A percentile compares a stretch with the other conserved stretches of the same genome.
These are phyloP conservation scores for Spathaspora girioi DNA, from an alignment of 805 yeast species.

Conservation along the genomic window DNA sequence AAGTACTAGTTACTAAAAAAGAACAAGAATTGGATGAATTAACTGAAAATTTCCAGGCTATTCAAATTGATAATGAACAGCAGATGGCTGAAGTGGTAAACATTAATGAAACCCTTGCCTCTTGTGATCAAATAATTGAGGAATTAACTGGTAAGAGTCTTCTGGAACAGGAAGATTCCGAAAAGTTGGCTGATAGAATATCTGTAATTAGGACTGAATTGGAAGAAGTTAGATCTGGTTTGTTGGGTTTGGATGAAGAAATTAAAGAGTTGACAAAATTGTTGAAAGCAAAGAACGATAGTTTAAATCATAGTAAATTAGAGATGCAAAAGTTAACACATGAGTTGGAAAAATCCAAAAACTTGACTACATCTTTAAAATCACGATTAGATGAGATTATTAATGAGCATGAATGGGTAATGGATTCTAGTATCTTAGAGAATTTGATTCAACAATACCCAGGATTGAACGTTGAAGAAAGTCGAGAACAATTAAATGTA, in stretches of 20 bases:
- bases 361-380: slow-evolving; percentile 32
- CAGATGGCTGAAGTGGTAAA: slow-evolving; percentile 50
- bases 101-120: slow-evolving; percentile 39
- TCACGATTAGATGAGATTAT: slow-evolving; percentile 42
- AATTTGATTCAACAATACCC: slow-evolving; percentile 60
- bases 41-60: slow-evolving; percentile 55
- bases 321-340: slow-evolving; percentile 52
- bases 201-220: slow-evolving; percentile 25
- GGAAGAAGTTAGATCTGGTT: slow-evolving; percentile 54
- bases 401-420: slow-evolving; percentile 69
- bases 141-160: slow-evolving; percentile 16
- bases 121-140: slow-evolving; percentile 27
- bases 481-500: slow-evolving; percentile 49
- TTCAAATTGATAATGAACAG: slow-evolving; percentile 72
- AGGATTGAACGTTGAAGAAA: slow-evolving; percentile 56
- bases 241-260: slow-evolving; percentile 74
- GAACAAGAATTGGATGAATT: slow-evolving; percentile 42
- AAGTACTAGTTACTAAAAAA: slow-evolving; percentile 31
- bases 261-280: slow-evolving; percentile 53
- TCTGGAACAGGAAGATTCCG: slow-evolving; percentile 5
- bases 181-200: slow-evolving; percentile 17
- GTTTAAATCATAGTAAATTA: slow-evolving; percentile 45
- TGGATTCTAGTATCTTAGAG: slow-evolving; percentile 55
- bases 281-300: slow-evolving; percentile 42
- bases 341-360: slow-evolving; percentile 48